A percentile compares a stretch with the other conserved stretches of the same genome.
phyloP scores from a whole-genome alignment of 2,329 filamentous ascomycete genomes.

The Penicillium sp. region DNA sequence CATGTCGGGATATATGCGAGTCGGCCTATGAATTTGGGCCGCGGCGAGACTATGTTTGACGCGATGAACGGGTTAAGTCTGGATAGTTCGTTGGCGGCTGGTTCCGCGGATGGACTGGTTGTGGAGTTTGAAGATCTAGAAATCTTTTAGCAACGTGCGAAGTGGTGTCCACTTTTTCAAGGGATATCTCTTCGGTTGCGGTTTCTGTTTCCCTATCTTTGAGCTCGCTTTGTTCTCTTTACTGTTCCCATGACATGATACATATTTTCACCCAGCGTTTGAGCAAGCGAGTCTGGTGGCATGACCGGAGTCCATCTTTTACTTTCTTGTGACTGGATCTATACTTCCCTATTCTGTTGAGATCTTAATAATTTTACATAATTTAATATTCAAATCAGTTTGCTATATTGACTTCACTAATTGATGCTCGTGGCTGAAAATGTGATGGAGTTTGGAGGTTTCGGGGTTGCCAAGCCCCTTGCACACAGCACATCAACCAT shows the following conservation, averaged over 20 bases:
- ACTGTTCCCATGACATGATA: constrained; percentile 8
- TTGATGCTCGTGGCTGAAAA: background rate
- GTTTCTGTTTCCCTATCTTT: constrained; percentile 1
- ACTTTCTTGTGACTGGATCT: background rate
- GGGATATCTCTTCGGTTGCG: constrained; percentile 3
- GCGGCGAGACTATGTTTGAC: constrained; percentile 40
- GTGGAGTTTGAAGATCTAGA: constrained; percentile 54
- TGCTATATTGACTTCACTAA: background rate
- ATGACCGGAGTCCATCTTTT: constrained; percentile 19
- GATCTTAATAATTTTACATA: background rate
- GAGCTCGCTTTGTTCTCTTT: background rate
- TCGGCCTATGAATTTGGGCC: constrained; percentile 51
- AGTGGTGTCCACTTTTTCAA: constrained; percentile 33
- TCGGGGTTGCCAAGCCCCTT: background rate
- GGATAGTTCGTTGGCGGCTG: constrained; percentile 21
- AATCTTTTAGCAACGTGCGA: constrained; percentile 39
- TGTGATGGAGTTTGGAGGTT: background rate
- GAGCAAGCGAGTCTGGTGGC: constrained; percentile 20
- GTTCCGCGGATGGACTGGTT: constrained; percentile 40
- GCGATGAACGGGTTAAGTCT: constrained; percentile 35
- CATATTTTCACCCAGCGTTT: constrained; percentile 20
- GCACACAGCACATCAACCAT: background rate
- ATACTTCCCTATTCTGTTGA: background rate
- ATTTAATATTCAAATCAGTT: background rate
- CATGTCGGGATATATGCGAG: constrained; percentile 60